Conservation (phyloP, 2,329 filamentous ascomycete genomes). For the Daldinia eschscholtzii region DNA sequence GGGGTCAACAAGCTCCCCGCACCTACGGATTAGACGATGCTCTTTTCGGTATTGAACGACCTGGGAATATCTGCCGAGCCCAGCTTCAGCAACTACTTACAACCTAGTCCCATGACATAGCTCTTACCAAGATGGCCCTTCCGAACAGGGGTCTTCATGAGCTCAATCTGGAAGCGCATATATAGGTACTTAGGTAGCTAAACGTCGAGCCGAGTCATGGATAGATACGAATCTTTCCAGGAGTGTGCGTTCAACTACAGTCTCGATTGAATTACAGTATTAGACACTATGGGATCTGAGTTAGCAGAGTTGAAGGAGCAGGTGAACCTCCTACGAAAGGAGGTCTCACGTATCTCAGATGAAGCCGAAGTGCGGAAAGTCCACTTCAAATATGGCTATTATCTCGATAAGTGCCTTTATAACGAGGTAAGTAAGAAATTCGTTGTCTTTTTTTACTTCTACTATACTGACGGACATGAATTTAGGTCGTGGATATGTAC, state of each 20-base stretch:
- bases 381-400: slow-evolving; percentile 71
- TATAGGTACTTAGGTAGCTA: slow-evolving; percentile 22
- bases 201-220: background rate
- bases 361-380: slow-evolving; percentile 67
- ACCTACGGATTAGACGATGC: slow-evolving; percentile 26
- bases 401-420: slow-evolving; percentile 70
- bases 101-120: slow-evolving; percentile 37
- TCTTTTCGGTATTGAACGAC: slow-evolving; percentile 24
- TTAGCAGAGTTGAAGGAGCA: slow-evolving; percentile 55
- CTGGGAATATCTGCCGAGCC: slow-evolving; percentile 45
- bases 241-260: background rate
- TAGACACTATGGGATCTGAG: slow-evolving; percentile 52
- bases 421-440: slow-evolving; percentile 58
- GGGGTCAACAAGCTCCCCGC: slow-evolving; percentile 44
- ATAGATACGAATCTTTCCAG: background rate
- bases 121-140: slow-evolving; percentile 31
- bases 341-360: slow-evolving; percentile 57
- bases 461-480: slow-evolving; percentile 12
- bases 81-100: slow-evolving; percentile 22
- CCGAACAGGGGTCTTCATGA: slow-evolving; percentile 18
- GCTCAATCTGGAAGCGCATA: slow-evolving; percentile 18
- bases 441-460: background rate
- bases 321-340: slow-evolving; percentile 53
- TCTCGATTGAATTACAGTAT: background rate
- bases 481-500: slow-evolving; percentile 62